Conservation (phyloP, 805 yeast genomes). For the Suhomyces sp. region DNA sequence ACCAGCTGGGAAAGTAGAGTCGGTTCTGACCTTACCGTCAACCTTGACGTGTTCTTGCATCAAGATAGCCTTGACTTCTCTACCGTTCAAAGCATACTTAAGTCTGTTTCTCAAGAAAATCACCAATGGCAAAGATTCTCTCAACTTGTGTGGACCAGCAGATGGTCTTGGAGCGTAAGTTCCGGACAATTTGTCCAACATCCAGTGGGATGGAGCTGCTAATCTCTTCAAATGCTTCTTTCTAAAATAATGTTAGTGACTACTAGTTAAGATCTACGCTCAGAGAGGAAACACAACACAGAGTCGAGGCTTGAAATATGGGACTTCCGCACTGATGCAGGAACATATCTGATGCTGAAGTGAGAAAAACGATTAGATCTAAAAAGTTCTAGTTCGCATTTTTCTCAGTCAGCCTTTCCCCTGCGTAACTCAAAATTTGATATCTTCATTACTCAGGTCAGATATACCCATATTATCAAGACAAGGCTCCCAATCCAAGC, state of each 20-base stretch:
- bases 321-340: neutral
- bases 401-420: too few species aligned
- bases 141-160: constrained; percentile 91
- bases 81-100: constrained; percentile 34
- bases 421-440: neutral
- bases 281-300: constrained; percentile 1
- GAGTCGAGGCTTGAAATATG: neutral
- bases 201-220: constrained; percentile 99
- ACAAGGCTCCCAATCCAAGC: constrained; percentile 50
- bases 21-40: constrained; percentile 99
- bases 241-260: constrained; percentile 46
- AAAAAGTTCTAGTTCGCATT: too few species aligned
- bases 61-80: constrained; percentile 34
- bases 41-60: constrained; percentile 50
- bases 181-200: constrained; percentile 99
- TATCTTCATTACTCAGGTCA: neutral
- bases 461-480: constrained; percentile 32
- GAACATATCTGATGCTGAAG: neutral
- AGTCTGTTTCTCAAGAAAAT: constrained; percentile 34
- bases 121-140: constrained; percentile 32
- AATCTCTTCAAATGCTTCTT: constrained; percentile 99
- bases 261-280: neutral
- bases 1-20: constrained; percentile 98
- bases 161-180: constrained; percentile 99
- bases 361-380: neutral